Base-by-base conservation (phyloP, 192 early-diverging fungal species). In the Entomortierella parvispora region DNA sequence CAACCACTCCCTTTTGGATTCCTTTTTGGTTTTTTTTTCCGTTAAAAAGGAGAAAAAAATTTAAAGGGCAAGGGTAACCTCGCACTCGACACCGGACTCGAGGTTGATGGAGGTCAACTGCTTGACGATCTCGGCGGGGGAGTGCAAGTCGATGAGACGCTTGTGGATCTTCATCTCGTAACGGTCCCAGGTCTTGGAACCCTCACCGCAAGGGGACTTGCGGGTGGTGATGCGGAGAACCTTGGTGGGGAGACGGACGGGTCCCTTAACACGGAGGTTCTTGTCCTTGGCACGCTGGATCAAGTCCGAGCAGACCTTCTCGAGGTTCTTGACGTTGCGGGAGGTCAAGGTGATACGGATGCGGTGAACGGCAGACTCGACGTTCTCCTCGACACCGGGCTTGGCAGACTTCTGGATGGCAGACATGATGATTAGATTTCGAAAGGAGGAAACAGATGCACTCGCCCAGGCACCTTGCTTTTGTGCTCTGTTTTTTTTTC, bases 111-210 rank as follows among this genome's bases (percentile, higher is more conserved):
- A 94, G 81, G 94, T 96, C 42, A 99, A 94, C 90, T 99, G 96
- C 95, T 99, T 99, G 81, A 99, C 97, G 67, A 99, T 97, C 88
- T 99, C 97, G 68, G 95, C 96, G 78, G 97, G 96, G 81, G 94
- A 96, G 95, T 97, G 93, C 80, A 99, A 90, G 86, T 99, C 97
- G 76, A 99, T 97, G 68, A 99, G 87, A 84, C 97, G 95, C 94
- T 99, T 99, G 95, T 99, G 97, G 88, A 99, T 96, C 83, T 91
- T 89, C 96, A 99, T 96, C 89, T 97, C 94, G 80, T 87, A 99
- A 71, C 95, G 90, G 86, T 99, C 97, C 93, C 96, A 99, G 90
- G 96, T 98, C 93, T 99, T 96, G 89, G 96, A 95, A 93, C 97
- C 97, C 86, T 99, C 93, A 94, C 97, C 97, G 87, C 93, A 94